These are phyloP conservation scores for Trifolium pratense DNA, from an alignment of 306 rosid species.

Conservation along the genomic window DNA sequence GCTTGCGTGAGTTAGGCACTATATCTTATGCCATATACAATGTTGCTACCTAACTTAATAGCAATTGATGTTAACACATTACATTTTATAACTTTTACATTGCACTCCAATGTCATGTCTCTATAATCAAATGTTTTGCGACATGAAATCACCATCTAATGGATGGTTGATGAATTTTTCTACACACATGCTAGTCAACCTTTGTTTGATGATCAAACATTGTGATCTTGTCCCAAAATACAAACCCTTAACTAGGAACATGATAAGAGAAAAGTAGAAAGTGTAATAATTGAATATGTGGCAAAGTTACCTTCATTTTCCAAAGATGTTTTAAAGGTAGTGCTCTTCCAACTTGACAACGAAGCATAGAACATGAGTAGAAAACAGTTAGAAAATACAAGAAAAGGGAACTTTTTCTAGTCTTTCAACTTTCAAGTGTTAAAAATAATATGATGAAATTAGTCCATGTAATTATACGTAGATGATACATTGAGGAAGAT, in stretches of 20 bases:
- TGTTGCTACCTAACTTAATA: conserved; percentile 40
- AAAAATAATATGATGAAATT: neutral
- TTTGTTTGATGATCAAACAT: conserved; percentile 41
- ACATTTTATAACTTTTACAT: conserved; percentile 31
- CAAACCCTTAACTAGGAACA: conserved; percentile 40
- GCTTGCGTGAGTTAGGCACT: conserved; percentile 29
- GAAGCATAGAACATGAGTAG: conserved; percentile 38
- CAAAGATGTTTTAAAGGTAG: conserved; percentile 38
- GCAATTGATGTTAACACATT: conserved; percentile 36
- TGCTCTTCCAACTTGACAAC: conserved; percentile 43
- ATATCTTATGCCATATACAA: conserved; percentile 41
- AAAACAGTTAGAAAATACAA: conserved; percentile 26
- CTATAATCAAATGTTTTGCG: conserved; percentile 43
- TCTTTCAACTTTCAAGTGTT: conserved; percentile 12
- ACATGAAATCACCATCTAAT: conserved; percentile 39
- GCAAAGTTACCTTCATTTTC: conserved; percentile 46
- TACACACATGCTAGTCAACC: conserved; percentile 37
- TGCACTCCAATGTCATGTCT: conserved; percentile 41
- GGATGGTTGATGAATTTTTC: conserved; percentile 35
- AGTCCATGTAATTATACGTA: too few relatives aligned
- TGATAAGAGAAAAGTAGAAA: conserved; percentile 40
- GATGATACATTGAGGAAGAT: too few relatives aligned
- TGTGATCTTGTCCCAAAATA: conserved; percentile 35
- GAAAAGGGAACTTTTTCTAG: neutral
- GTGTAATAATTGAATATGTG: conserved; percentile 39